Percentiles rank a stretch among this genome's conserved stretches.
These are phyloP conservation scores for Trypanosoma lewisi DNA, from an alignment of 208 protist species.

Conservation along the genomic window DNA sequence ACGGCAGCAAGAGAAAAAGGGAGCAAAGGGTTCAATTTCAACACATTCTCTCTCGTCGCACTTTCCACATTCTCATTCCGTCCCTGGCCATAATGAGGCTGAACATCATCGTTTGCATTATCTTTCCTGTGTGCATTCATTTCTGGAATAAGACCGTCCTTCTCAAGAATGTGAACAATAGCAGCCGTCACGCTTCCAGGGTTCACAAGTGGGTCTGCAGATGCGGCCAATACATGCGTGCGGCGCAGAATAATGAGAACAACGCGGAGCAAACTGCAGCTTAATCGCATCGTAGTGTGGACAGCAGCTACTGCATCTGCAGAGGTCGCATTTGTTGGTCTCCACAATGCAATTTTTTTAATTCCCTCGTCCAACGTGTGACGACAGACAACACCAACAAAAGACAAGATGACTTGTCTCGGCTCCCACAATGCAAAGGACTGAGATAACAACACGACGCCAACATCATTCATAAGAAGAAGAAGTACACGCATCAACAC, in stretches of 20 bases:
- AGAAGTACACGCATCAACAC: constrained; percentile 32
- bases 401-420: constrained; percentile 33
- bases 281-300: constrained; percentile 27
- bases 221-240: constrained; percentile 30
- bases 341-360: constrained; percentile 32
- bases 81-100: no score
- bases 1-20: constrained; percentile 31
- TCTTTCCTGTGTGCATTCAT: constrained; percentile 19
- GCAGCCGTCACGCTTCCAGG: constrained; percentile 14
- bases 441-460: constrained; percentile 37
- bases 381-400: constrained; percentile 28
- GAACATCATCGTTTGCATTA: no score
- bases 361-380: constrained; percentile 33
- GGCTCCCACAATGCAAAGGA: constrained; percentile 49
- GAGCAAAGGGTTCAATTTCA: constrained; percentile 26
- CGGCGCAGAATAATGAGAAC: constrained; percentile 29
- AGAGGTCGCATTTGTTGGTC: constrained; percentile 31
- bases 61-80: no score
- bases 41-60: no score
- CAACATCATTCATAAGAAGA: constrained; percentile 44
- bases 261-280: constrained; percentile 28
- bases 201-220: constrained; percentile 30
- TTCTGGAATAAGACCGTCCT: constrained; percentile 34
- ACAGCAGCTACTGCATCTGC: constrained; percentile 27
- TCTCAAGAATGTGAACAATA: constrained; percentile 27